A percentile compares a stretch with the other conserved stretches of the same genome.
phyloP scores from a whole-genome alignment of 805 yeast species.

The Scheffersomyces lignosus region DNA sequence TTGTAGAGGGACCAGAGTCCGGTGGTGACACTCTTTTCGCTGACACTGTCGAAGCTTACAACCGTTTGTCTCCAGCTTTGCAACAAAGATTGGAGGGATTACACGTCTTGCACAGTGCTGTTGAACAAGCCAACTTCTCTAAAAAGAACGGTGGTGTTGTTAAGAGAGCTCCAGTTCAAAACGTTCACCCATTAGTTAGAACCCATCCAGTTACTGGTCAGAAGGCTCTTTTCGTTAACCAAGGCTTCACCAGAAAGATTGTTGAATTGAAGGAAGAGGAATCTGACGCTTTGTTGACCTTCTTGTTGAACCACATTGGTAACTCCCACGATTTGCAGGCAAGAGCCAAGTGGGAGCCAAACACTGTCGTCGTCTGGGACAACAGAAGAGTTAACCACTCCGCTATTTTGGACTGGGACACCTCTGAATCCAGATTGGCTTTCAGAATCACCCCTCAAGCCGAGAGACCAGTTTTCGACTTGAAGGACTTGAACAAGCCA shows the following conservation, averaged over 20 bases:
- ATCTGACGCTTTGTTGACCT: slow-evolving; percentile 31
- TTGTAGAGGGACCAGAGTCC: slow-evolving; percentile 33
- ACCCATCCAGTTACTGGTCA: slow-evolving; percentile 39
- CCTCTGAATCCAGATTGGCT: slow-evolving; percentile 31
- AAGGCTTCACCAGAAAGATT: slow-evolving; percentile 34
- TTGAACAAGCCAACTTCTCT: slow-evolving; percentile 33
- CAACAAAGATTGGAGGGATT: slow-evolving; percentile 34
- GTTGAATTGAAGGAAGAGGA: slow-evolving; percentile 41
- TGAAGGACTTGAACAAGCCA: slow-evolving; percentile 20
- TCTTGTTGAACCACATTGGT: slow-evolving; percentile 34
- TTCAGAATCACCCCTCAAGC: slow-evolving; percentile 41
- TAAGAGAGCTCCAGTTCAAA: slow-evolving; percentile 35
- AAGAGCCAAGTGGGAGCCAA: slow-evolving; percentile 37
- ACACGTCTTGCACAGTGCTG: slow-evolving; percentile 37
- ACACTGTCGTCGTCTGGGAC: slow-evolving; percentile 41
- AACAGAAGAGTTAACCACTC: slow-evolving; percentile 38
- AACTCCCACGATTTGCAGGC: slow-evolving; percentile 38
- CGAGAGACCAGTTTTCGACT: slow-evolving; percentile 34
- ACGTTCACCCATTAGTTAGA: slow-evolving; percentile 41
- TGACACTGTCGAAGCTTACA: slow-evolving; percentile 40
- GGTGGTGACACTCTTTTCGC: slow-evolving; percentile 42
- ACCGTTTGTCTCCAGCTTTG: slow-evolving; percentile 38
- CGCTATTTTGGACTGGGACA: slow-evolving; percentile 37
- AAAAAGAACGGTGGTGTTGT: slow-evolving; percentile 26
- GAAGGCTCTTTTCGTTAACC: slow-evolving; percentile 36